A percentile compares a stretch with the other conserved stretches of the same genome.
Evolutionary conservation across 1,284 basidiomycete genomes (phyloP).

Genomic region (Malassezia japonica): DNA sequence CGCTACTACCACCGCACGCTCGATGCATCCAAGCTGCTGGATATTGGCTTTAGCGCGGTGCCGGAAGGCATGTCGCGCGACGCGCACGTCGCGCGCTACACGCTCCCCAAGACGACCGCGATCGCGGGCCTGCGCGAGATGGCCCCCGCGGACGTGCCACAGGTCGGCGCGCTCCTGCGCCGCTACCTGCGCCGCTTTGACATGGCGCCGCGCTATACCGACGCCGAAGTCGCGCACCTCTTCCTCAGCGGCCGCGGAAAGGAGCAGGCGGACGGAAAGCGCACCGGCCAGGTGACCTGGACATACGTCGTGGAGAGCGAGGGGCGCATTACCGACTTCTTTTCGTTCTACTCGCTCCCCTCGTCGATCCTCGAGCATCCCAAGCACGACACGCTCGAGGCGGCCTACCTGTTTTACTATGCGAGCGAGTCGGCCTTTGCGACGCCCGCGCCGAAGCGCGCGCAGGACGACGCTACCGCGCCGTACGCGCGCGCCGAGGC

Average conservation of each 20-base stretch:
- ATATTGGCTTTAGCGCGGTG: constrained; percentile 72
- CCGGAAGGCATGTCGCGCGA: constrained; percentile 37
- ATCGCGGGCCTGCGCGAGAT: constrained; percentile 67
- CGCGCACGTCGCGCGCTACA: constrained; percentile 26
- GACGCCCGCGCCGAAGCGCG: background rate
- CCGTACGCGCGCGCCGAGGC: constrained; percentile 2
- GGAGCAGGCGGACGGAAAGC: constrained; percentile 49
- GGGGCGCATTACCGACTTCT: constrained; percentile 82
- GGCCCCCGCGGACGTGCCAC: constrained; percentile 64
- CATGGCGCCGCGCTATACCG: constrained; percentile 65
- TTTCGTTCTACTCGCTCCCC: constrained; percentile 93
- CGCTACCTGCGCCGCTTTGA: constrained; percentile 78
- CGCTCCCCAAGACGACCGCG: constrained; percentile 20
- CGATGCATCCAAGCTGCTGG: constrained; percentile 83
- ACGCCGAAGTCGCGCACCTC: constrained; percentile 77
- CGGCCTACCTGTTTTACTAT: constrained; percentile 89
- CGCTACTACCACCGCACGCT: constrained; percentile 88
- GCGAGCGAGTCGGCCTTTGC: constrained; percentile 48
- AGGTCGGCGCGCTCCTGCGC: constrained; percentile 65
- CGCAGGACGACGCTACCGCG: constrained; percentile 1
- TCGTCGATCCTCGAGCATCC: constrained; percentile 64
- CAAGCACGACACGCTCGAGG: constrained; percentile 61
- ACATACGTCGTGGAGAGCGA: constrained; percentile 80
- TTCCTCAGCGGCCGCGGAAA: constrained; percentile 73
- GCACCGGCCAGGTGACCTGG: constrained; percentile 77